phyloP scores from a whole-genome alignment of 2,329 filamentous ascomycete species.

The Fusarium denticulatum region DNA sequence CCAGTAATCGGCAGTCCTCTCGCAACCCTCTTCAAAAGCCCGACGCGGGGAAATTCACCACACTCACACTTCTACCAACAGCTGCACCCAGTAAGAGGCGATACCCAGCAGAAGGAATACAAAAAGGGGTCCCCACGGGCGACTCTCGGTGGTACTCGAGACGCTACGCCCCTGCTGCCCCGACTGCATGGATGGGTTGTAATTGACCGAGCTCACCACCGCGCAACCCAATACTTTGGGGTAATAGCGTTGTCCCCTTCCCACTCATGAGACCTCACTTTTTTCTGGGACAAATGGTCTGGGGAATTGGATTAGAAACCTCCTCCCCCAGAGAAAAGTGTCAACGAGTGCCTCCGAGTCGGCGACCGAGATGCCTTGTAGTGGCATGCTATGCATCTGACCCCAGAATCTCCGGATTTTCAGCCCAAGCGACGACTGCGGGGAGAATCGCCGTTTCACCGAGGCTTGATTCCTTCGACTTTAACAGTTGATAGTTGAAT shows the following conservation, averaged over 20 bases:
- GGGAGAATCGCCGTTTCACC: constrained; percentile 29
- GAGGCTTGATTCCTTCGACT: neutral
- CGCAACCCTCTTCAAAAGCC: constrained; percentile 12
- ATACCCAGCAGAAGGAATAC: neutral
- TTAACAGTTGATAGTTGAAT: too few species aligned
- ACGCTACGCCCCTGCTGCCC: constrained; percentile 40
- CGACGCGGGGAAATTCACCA: constrained; percentile 35
- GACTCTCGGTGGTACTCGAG: constrained; percentile 49
- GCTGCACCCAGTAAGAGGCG: neutral
- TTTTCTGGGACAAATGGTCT: neutral
- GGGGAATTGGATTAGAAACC: neutral
- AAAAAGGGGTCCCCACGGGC: constrained; percentile 34
- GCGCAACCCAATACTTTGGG: constrained; percentile 22
- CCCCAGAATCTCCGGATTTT: constrained; percentile 36
- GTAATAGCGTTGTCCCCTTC: constrained; percentile 4
- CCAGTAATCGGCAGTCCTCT: constrained; percentile 6
- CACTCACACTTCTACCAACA: neutral
- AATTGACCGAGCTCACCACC: constrained; percentile 43
- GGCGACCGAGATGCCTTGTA: constrained; percentile 32
- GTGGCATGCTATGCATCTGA: constrained; percentile 18
- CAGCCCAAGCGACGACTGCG: constrained; percentile 5
- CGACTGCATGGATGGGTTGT: constrained; percentile 41
- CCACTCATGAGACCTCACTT: neutral
- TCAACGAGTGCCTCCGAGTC: constrained; percentile 37
- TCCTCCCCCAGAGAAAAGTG: constrained; percentile 25